Percentiles rank a stretch among this genome's conserved stretches.
Conservation (phyloP, 2,329 filamentous ascomycete genomes). For the Fusarium sp. region DNA sequence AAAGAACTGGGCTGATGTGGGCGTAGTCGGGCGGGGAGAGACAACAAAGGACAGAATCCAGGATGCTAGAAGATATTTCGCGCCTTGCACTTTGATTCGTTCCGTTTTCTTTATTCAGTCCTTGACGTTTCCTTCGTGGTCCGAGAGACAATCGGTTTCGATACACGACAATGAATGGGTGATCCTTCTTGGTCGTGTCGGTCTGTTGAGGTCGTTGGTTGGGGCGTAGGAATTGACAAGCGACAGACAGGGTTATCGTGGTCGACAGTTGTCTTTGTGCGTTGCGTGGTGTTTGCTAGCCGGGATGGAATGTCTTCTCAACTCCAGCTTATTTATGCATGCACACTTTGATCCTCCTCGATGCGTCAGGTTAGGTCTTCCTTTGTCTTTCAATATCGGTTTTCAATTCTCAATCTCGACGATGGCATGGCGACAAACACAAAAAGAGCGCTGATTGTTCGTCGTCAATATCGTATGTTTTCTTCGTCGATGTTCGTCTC, state of each 20-base stretch:
- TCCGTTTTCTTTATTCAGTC: constrained; percentile 26
- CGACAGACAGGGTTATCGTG: constrained; percentile 39
- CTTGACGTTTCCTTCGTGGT: constrained; percentile 14
- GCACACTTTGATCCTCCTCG: constrained; percentile 13
- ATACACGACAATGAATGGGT: constrained; percentile 34
- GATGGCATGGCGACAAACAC: constrained; percentile 50
- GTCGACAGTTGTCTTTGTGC: constrained; percentile 25
- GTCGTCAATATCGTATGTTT: constrained; percentile 42
- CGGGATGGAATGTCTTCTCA: constrained; percentile 1
- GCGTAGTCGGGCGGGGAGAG: constrained; percentile 10
- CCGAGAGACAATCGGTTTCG: constrained; percentile 12
- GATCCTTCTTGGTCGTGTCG: constrained; percentile 24
- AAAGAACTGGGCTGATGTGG: constrained; percentile 32
- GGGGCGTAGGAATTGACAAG: constrained; percentile 30
- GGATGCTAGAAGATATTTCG: constrained; percentile 38
- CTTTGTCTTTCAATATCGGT: constrained; percentile 33
- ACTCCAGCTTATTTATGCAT: constrained; percentile 6
- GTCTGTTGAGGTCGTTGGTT: constrained; percentile 18
- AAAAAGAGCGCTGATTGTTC: constrained; percentile 41
- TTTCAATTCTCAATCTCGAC: constrained; percentile 45
- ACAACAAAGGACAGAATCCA: constrained; percentile 28
- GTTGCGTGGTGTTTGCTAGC: constrained; percentile 35
- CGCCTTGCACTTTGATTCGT: constrained; percentile 30
- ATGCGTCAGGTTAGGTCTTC: constrained; percentile 14
- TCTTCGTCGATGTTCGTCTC: constrained; percentile 40